phyloP scores from a whole-genome alignment of 2,329 filamentous ascomycete genomes.

The Talaromyces sp. region DNA sequence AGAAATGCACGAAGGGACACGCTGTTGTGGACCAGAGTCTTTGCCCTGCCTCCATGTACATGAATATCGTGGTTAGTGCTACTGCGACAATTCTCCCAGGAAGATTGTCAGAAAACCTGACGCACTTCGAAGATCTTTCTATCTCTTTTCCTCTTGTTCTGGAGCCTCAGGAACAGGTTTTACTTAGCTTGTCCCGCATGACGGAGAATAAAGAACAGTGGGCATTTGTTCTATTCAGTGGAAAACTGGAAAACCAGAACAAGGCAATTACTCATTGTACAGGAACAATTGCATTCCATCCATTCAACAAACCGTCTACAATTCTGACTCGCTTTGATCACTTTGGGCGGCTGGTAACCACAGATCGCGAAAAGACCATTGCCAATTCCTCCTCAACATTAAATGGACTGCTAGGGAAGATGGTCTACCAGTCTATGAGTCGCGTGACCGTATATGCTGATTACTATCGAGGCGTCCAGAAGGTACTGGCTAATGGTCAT shows the following conservation, averaged over 20 bases:
- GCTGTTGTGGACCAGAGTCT: background rate
- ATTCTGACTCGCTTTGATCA: background rate
- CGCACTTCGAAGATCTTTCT: background rate
- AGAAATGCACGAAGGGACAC: background rate
- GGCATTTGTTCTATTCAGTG: no score
- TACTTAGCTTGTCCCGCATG: no score
- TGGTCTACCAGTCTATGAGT: background rate
- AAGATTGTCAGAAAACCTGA: background rate
- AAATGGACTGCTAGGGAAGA: background rate
- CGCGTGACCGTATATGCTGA: background rate
- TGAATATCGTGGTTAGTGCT: background rate
- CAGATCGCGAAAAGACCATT: no score
- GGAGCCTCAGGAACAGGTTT: no score
- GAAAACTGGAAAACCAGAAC: no score
- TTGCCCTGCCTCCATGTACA: slow-evolving; percentile 10
- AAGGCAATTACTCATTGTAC: no score
- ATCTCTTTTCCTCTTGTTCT: background rate
- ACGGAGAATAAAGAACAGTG: no score
- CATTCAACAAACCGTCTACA: no score
- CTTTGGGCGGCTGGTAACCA: background rate
- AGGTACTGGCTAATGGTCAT: background rate
- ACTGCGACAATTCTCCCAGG: background rate
- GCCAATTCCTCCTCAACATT: background rate
- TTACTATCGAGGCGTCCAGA: background rate
- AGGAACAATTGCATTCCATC: no score